A percentile compares a stretch with the other conserved stretches of the same genome.
Conservation (phyloP, 768 basidiomycete genomes). For the Boletus rubescentipes region DNA sequence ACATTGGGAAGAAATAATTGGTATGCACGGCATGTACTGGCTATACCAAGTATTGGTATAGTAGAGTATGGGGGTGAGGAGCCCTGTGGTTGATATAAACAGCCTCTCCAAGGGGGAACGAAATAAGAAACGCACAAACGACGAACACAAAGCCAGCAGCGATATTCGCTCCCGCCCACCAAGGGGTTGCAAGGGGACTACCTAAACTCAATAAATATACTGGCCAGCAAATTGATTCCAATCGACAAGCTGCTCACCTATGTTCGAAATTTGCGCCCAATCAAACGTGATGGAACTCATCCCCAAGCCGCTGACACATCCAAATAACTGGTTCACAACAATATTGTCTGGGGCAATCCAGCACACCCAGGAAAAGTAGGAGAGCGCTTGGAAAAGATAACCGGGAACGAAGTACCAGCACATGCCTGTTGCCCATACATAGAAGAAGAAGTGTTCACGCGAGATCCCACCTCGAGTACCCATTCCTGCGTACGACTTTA, state of each 20-base stretch:
- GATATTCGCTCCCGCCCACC: slow-evolving; percentile 81
- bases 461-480: slow-evolving; percentile 46
- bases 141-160: slow-evolving; percentile 61
- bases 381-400: slow-evolving; percentile 66
- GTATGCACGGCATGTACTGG: slow-evolving; percentile 53
- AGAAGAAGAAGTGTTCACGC: slow-evolving; percentile 54
- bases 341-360: too few species aligned
- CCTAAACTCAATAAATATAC: slow-evolving; percentile 4
- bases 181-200: slow-evolving; percentile 70
- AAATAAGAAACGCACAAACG: slow-evolving; percentile 47
- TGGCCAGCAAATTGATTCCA: neutral
- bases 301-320: too few species aligned
- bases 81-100: slow-evolving; percentile 42
- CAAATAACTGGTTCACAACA: too few species aligned
- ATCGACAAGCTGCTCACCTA: slow-evolving; percentile 11
- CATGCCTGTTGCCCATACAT: slow-evolving; percentile 34
- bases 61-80: slow-evolving; percentile 63
- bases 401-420: slow-evolving; percentile 66
- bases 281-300: slow-evolving; percentile 78
- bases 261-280: slow-evolving; percentile 63
- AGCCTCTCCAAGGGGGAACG: slow-evolving; percentile 52
- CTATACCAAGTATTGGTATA: slow-evolving; percentile 66
- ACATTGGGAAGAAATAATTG: neutral
- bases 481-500: slow-evolving; percentile 45
- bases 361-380: slow-evolving; percentile 58